Base-by-base conservation (phyloP, 2,329 filamentous ascomycete species). In the Pyrenophora seminiperda region DNA sequence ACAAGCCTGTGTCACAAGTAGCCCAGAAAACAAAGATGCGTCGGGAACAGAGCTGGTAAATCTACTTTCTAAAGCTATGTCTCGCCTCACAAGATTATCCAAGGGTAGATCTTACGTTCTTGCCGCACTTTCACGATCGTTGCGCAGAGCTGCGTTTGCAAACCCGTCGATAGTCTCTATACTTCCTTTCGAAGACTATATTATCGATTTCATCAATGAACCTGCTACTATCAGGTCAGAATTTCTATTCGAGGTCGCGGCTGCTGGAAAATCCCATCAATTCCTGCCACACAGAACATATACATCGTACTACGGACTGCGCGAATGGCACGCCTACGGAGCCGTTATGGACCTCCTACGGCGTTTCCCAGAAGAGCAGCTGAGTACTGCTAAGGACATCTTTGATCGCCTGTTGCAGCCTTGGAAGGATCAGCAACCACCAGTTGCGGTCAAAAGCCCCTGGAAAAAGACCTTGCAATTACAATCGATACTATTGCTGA, bases 381-480 rank as follows among this genome's bases (percentile, higher is more conserved):
- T 54, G 1, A 30, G 39, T 3, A 44, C 68, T 17, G 62, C 63
- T 9, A 61, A 56, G 42, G 43, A 55, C 2, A 59, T 78, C 1
- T 56, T 78, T 7, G 44, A 66, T n/a, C 54, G 55, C 4, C 48
- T 79, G 1, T 47, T 78, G 3, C 55, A 76, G 20, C 75, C 72
- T 7, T 81, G 78, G 77, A 59, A 62, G 15, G 58, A 61, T 10
- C 78, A 80, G 51, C 75, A 73, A 52, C 56, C 66, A 9, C 74
- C 77, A 3, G 63, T 75, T 7, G 75, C 75, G 3, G 73, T 76
- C 29, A 74, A 79, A 31, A 75, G 68, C 50, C 73, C 74, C 38
- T 80, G 76, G 76, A 81, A 81, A 56, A 71, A 73, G n/a, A 72
- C 74, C 0, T 53, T 77, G n/a, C 78, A 80, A 48, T 62, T 80